Conservation (phyloP, 1,139 yeast species). For the Pichiaceae sp. region DNA sequence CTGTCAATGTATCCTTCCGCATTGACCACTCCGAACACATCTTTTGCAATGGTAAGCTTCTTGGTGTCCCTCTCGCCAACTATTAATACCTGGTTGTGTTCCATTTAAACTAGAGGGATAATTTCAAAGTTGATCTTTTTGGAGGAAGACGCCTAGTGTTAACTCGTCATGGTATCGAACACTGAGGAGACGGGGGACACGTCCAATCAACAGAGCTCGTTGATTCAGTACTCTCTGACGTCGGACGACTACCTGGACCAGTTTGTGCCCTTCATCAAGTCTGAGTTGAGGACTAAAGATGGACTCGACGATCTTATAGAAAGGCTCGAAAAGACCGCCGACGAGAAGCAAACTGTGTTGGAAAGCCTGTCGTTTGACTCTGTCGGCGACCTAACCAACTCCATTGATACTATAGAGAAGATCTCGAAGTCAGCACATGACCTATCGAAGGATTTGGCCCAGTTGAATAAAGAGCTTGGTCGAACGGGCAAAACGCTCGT, state of each 20-base stretch:
- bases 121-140: too few relatives aligned
- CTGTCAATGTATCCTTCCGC: conserved; percentile 8
- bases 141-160: too few relatives aligned
- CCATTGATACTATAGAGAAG: conserved; percentile 47
- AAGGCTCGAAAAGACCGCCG: conserved; percentile 42
- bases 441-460: conserved; percentile 44
- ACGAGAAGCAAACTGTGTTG: conserved; percentile 54
- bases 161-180: too few relatives aligned
- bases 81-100: conserved; percentile 26
- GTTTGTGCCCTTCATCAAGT: conserved; percentile 68
- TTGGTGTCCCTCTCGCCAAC: conserved; percentile 30
- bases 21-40: conserved; percentile 17
- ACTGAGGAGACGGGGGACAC: too few relatives aligned
- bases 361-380: conserved; percentile 54
- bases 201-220: not conserved
- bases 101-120: too few relatives aligned
- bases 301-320: conserved; percentile 50
- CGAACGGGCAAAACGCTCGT: conserved; percentile 59
- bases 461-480: conserved; percentile 45
- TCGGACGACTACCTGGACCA: conserved; percentile 74
- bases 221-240: conserved; percentile 9
- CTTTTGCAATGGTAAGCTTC: conserved; percentile 25
- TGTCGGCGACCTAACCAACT: conserved; percentile 47
- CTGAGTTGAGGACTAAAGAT: conserved; percentile 45
- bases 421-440: conserved; percentile 48